Evolutionary conservation across 1,284 basidiomycete species (phyloP).

Genomic region (Sanghuangporus baumii): DNA sequence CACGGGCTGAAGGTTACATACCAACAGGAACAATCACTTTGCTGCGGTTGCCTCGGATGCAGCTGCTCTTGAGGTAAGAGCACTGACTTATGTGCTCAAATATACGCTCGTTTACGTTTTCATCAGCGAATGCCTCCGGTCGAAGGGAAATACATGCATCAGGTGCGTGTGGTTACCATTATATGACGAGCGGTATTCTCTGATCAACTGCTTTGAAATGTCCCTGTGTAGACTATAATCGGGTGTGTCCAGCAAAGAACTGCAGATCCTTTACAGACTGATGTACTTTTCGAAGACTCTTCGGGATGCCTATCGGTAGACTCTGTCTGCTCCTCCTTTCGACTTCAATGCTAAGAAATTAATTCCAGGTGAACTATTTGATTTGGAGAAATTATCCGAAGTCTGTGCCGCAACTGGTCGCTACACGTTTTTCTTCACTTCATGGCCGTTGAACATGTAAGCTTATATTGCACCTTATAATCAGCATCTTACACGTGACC

Average conservation of each 20-base stretch:
- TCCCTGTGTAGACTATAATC: constrained; percentile 45
- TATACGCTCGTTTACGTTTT: neutral
- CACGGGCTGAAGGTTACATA: neutral
- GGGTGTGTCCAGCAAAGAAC: constrained; percentile 33
- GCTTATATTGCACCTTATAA: constrained; percentile 22
- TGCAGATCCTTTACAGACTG: neutral
- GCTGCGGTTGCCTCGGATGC: constrained; percentile 70
- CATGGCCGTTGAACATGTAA: constrained; percentile 68
- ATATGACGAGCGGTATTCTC: neutral
- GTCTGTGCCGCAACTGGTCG: constrained; percentile 50
- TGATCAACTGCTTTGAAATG: neutral
- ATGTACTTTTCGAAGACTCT: constrained; percentile 37
- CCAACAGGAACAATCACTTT: constrained; percentile 68
- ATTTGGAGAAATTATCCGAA: constrained; percentile 55
- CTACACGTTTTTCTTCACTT: constrained; percentile 69
- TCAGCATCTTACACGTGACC: neutral
- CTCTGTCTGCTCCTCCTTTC: neutral
- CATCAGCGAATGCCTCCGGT: constrained; percentile 53
- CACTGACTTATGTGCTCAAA: neutral
- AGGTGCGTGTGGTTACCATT: constrained; percentile 34
- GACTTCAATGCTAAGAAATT: neutral
- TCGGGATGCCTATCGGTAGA: constrained; percentile 67
- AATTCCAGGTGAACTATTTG: constrained; percentile 59
- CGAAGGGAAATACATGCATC: constrained; percentile 47
- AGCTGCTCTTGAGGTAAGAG: constrained; percentile 58